Evolutionary conservation across 163 green algal species (phyloP), one percentile per base, ranked within the genome.

Genomic region (Chloromonas sp.): DNA sequence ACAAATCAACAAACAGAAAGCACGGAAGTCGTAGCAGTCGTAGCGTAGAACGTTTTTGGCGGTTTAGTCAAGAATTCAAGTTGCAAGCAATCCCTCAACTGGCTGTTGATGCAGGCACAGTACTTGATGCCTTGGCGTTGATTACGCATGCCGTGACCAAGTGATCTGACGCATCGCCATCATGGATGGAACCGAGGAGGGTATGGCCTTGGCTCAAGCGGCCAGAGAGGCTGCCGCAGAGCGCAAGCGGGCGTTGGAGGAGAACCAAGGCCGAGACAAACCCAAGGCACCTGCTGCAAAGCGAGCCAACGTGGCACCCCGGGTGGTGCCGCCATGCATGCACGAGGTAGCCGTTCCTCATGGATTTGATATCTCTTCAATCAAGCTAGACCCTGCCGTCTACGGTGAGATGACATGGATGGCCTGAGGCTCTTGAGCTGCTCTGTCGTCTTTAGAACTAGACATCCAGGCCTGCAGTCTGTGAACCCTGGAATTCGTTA

Each of bases 341-440:
- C 94, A 97, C 84, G 90, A 96, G 66, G 93, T 97, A 1, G 91
- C 91, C 1, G 61, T 94, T 1, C 94, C 94, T 1, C 83, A 94
- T 60, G 92, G 87, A 36, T 97, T 89, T 77, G 89, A 94, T 58
- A 82, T 86, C 0, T 77, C 85, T 2, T 61, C 81, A 0, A 81
- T 86, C 57, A 81, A 85, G 36, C 90, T 95, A 3, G 91, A 96
- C 58, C 76, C 81, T 0, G 84, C 60, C 0, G 70, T 93, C 13
- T 86, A 96, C 78, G 94, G 92, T 94, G 83, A 5, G 88, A 76
- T 11, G 66, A 76, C 5, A 76, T n/a, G 66, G 8, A 76, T 8
- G 66, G 66, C 66, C 5, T 76, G 66, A 76, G 11, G 11, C 5
- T n/a, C 5, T n/a, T 76, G 66, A 8, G 66, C 8, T 76, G 66